phyloP scores from a whole-genome alignment of 257 asterid species.

The Gynochthodes officinalis region DNA sequence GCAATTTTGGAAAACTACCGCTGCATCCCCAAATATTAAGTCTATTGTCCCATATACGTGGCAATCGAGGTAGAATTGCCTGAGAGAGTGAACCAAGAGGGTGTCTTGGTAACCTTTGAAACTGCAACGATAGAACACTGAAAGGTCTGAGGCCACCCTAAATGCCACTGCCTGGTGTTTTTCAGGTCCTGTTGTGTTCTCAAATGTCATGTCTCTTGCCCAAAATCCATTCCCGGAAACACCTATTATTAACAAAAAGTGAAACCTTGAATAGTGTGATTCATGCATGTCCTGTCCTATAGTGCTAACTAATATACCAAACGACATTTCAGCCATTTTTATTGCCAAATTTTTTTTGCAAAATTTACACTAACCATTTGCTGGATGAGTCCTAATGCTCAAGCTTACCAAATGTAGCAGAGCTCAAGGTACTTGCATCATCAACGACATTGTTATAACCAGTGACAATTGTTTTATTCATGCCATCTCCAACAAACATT shows the following conservation, averaged over 20 bases:
- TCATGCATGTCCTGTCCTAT: not conserved
- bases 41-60: conserved; percentile 60
- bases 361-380: too few relatives aligned
- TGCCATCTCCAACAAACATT: conserved; percentile 79
- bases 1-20: conserved; percentile 53
- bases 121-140: conserved; percentile 58
- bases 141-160: conserved; percentile 43
- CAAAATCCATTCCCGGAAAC: conserved; percentile 64
- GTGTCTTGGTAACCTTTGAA: conserved; percentile 73
- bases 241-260: conserved; percentile 37
- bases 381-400: too few relatives aligned
- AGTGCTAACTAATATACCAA: not conserved
- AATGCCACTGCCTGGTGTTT: conserved; percentile 75
- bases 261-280: too few relatives aligned
- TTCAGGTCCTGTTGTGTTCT: conserved; percentile 64
- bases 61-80: conserved; percentile 72
- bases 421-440: conserved; percentile 51
- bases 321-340: too few relatives aligned
- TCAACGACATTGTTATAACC: conserved; percentile 48
- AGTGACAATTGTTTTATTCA: conserved; percentile 56
- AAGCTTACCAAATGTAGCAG: conserved; percentile 63
- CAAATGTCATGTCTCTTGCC: conserved; percentile 74
- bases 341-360: too few relatives aligned
- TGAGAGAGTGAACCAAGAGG: conserved; percentile 45
- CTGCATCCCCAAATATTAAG: conserved; percentile 72